Percentiles rank a stretch among this genome's conserved stretches.
Conservation (phyloP, 2,329 filamentous ascomycete species). For the Xylaria sp. region DNA sequence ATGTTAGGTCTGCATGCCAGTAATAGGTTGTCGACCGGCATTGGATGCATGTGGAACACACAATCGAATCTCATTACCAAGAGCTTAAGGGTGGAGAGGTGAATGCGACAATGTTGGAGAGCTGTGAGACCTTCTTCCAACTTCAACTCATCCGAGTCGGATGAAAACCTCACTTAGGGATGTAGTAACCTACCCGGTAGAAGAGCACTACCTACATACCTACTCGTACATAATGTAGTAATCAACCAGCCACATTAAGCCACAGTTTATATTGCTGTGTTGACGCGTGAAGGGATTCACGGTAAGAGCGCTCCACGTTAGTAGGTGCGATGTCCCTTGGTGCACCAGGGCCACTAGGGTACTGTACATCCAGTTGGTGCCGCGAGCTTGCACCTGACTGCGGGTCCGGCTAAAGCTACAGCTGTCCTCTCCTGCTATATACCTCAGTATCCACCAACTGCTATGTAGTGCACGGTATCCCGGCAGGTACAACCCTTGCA, state of each 20-base stretch:
- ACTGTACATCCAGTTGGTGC: not conserved
- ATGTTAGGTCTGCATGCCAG: not conserved
- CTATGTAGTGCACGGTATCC: not conserved
- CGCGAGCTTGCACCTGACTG: not conserved
- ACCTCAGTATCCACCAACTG: not conserved
- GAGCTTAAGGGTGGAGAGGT: too few relatives aligned
- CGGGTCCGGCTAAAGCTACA: conserved; percentile 25
- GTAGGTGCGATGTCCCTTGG: too few relatives aligned
- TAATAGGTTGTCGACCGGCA: not conserved
- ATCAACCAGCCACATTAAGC: not conserved
- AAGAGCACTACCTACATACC: too few relatives aligned
- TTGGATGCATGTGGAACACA: not conserved
- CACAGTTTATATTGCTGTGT: not conserved
- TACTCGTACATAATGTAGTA: not conserved
- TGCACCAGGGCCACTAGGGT: not conserved
- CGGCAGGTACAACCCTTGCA: not conserved
- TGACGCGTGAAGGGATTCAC: too few relatives aligned
- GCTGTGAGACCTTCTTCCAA: too few relatives aligned
- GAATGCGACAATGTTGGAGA: too few relatives aligned
- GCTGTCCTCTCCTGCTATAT: conserved; percentile 26
- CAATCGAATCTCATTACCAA: not conserved
- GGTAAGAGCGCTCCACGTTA: not conserved
- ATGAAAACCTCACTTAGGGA: too few relatives aligned
- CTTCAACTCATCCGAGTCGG: too few relatives aligned
- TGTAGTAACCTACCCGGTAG: too few relatives aligned